phyloP scores from a whole-genome alignment of 208 protist species.

The Trypanosoma vivax region DNA sequence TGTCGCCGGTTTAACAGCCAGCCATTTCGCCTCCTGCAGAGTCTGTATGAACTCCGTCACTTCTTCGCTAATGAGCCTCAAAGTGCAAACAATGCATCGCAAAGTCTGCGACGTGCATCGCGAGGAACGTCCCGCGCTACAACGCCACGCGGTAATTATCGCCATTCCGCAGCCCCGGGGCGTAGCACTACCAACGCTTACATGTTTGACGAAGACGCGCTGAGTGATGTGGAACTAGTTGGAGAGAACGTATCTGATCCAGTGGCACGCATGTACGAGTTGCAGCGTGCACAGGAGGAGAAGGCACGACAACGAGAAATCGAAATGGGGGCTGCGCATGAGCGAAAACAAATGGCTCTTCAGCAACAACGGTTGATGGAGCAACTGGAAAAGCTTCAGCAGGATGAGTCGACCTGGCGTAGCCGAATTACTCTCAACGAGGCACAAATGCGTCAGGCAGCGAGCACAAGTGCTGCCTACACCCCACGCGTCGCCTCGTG shows the following conservation, averaged over 20 bases:
- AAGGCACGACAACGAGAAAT: slow-evolving; percentile 23
- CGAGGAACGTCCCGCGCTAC: neutral
- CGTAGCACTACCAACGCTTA: neutral
- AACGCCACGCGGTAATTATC: neutral
- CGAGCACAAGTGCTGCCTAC: slow-evolving; percentile 4
- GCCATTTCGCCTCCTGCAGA: slow-evolving; percentile 69
- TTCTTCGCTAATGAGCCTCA: slow-evolving; percentile 19
- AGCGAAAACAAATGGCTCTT: slow-evolving; percentile 20
- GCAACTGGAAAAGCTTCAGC: slow-evolving; percentile 31
- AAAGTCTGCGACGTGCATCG: neutral
- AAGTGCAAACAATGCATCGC: neutral
- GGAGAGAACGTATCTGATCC: slow-evolving; percentile 1
- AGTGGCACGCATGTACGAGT: neutral
- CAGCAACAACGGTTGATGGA: slow-evolving; percentile 29
- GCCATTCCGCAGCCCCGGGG: neutral
- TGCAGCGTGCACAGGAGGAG: slow-evolving; percentile 22
- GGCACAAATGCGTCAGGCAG: slow-evolving; percentile 30
- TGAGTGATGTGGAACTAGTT: slow-evolving; percentile 9
- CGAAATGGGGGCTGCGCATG: slow-evolving; percentile 12
- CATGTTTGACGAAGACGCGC: slow-evolving; percentile 11
- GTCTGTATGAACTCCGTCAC: slow-evolving; percentile 70
- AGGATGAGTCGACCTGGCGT: slow-evolving; percentile 44
- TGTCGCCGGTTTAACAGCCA: slow-evolving; percentile 59
- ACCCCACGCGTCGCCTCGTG: slow-evolving; percentile 8
- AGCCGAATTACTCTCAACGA: slow-evolving; percentile 38